Evolutionary conservation across 2,329 filamentous ascomycete genomes (phyloP).

Genomic region (Endoconidiophora polonica): DNA sequence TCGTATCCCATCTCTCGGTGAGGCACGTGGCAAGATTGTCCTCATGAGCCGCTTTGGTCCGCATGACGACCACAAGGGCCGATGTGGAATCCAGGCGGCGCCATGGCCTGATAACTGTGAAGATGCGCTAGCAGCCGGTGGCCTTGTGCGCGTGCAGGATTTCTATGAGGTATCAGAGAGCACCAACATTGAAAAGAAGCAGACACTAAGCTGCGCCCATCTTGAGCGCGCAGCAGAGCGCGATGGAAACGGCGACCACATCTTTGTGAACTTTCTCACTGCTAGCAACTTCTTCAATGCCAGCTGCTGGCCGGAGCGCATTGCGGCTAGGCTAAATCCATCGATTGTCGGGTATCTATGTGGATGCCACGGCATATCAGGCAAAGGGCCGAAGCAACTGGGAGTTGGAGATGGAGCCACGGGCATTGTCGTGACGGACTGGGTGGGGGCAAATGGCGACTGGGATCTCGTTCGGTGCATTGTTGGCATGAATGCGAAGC

Average conservation of each 20-base stretch:
- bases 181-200: slow-evolving; percentile 65
- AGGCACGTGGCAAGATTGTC: slow-evolving; percentile 67
- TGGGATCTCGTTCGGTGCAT: slow-evolving; percentile 83
- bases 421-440: slow-evolving; percentile 83
- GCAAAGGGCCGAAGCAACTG: slow-evolving; percentile 31
- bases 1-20: slow-evolving; percentile 59
- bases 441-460: slow-evolving; percentile 72
- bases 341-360: slow-evolving; percentile 49
- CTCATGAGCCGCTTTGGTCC: slow-evolving; percentile 67
- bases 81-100: slow-evolving; percentile 42
- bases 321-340: slow-evolving; percentile 78
- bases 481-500: slow-evolving; percentile 73
- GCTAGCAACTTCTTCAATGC: slow-evolving; percentile 90
- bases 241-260: slow-evolving; percentile 14
- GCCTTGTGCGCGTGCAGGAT: slow-evolving; percentile 74
- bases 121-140: slow-evolving; percentile 52
- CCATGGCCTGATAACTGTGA: slow-evolving; percentile 80
- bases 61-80: slow-evolving; percentile 33
- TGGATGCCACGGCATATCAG: slow-evolving; percentile 34
- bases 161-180: slow-evolving; percentile 76
- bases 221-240: slow-evolving; percentile 51
- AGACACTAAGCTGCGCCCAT: slow-evolving; percentile 54
- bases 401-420: slow-evolving; percentile 56
- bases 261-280: slow-evolving; percentile 74
- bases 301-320: slow-evolving; percentile 81